phyloP scores from a whole-genome alignment of 2,329 filamentous ascomycete genomes.

The Saccharata proteae region DNA sequence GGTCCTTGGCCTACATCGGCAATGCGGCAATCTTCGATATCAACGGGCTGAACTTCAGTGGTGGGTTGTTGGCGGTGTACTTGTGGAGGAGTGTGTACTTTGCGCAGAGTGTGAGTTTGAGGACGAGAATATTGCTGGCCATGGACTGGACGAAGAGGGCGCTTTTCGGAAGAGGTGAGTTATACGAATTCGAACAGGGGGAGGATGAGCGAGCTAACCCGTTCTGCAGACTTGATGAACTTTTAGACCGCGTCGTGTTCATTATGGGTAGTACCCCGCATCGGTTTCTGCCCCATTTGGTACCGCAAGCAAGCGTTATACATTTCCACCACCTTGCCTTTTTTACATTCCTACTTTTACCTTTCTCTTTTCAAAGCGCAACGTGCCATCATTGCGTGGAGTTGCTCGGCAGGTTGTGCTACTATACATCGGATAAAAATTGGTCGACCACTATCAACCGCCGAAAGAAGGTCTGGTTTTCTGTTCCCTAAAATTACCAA shows the following conservation, averaged over 20 bases:
- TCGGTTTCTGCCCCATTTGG: too few relatives aligned
- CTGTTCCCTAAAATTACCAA: too few relatives aligned
- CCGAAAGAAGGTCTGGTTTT: too few relatives aligned
- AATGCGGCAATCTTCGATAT: constrained; percentile 95
- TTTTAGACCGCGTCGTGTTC: constrained; percentile 8
- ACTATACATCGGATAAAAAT: too few relatives aligned
- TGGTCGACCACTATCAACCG: too few relatives aligned
- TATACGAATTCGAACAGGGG: constrained; percentile 8
- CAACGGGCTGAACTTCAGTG: constrained; percentile 63
- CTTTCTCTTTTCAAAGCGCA: too few relatives aligned
- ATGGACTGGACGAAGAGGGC: constrained; percentile 99
- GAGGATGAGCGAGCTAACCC: constrained; percentile 2
- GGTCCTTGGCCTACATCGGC: constrained; percentile 85
- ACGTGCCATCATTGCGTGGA: too few relatives aligned
- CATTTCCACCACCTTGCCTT: neutral
- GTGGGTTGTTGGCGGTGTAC: constrained; percentile 86
- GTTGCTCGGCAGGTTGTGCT: too few relatives aligned
- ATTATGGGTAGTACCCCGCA: neutral
- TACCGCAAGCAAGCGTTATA: too few relatives aligned
- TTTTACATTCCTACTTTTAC: neutral
- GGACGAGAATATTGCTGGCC: constrained; percentile 76
- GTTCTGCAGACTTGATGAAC: constrained; percentile 17
- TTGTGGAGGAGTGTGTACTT: constrained; percentile 96
- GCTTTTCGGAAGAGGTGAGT: constrained; percentile 85
- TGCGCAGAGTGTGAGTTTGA: constrained; percentile 87